Evolutionary conservation across 192 early-diverging fungal genomes (phyloP), one percentile per base, ranked within the genome.

Genomic region (Radiomyces spectabilis): DNA sequence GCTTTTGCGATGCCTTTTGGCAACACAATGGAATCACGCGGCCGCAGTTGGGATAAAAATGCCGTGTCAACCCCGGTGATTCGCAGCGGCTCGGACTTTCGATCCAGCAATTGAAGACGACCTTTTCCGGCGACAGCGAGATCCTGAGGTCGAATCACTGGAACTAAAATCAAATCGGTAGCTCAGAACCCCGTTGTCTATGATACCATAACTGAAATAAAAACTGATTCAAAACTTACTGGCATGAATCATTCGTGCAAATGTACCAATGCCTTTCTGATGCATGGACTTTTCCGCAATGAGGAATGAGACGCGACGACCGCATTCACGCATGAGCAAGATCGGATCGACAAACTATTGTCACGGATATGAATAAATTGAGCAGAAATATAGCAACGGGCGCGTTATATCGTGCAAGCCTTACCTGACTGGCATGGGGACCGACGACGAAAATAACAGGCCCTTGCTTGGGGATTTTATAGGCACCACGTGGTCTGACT

Each of bases 91-190:
- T 88, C 76, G 4, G 67, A 55, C 55, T 80, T 73, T 38, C 71
- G 71, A 64, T 89, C 80, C 4, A 74, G 49, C 4, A 90, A 61
- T 50, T 71, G 68, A 51, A 95, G 81, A 16, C 46, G 76, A 19
- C 94, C 94, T 43, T 66, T 68, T 4, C 89, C 90, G 18, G 46
- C 51, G 40, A 76, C 77, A 21, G 85, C 86, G 35, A 90, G 65
- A 70, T 98, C 96, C 66, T 97, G 94, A 55, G 93, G 86, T 24
- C 96, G 77, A 38, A 84, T 84, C 6, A 98, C 94, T 5, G 94
- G 89, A 71, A 98, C 87, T 90, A 54, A 34, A 37, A 58, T 24
- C n/a, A 43, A 35, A 43, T 29, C 7, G 26, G 13, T 7, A 19
- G 19, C 5, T 16, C 24, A 16, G 42, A 15, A 21, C 9, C 13